Conservation (phyloP, 345 rosid genomes). For the Ceriops tagal region DNA sequence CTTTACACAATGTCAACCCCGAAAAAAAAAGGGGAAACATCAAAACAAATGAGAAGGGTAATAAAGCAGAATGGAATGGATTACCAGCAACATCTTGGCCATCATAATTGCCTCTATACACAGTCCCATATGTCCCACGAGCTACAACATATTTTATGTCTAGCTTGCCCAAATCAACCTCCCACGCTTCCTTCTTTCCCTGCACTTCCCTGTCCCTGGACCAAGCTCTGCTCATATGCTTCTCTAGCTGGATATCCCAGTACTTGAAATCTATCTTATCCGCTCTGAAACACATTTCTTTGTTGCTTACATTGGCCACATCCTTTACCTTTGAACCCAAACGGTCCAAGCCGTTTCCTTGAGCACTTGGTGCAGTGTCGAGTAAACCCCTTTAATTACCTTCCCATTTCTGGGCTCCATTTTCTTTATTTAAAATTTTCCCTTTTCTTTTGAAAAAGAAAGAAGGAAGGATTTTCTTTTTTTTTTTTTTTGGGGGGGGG, state of each 20-base stretch:
- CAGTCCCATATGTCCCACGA: slow-evolving; percentile 31
- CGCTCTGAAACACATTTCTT: slow-evolving; percentile 22
- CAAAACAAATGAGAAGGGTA: not conserved
- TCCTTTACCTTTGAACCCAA: slow-evolving; percentile 14
- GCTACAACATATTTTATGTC: slow-evolving; percentile 29
- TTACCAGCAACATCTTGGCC: slow-evolving; percentile 37
- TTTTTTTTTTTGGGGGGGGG: no score
- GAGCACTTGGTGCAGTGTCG: not conserved
- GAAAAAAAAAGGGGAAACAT: not conserved
- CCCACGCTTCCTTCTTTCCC: slow-evolving; percentile 25
- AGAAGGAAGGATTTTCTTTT: not conserved
- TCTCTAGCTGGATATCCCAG: slow-evolving; percentile 34
- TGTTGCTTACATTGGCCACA: slow-evolving; percentile 19
- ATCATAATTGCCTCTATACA: slow-evolving; percentile 33
- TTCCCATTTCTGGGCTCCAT: slow-evolving; percentile 20
- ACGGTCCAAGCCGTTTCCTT: not conserved
- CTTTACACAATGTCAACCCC: not conserved
- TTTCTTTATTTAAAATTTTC: not conserved
- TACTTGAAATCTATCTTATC: slow-evolving; percentile 33
- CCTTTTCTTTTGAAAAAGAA: not conserved
- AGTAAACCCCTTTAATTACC: slow-evolving; percentile 11
- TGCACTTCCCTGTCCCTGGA: slow-evolving; percentile 22
- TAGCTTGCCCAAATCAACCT: slow-evolving; percentile 25
- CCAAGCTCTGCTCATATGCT: slow-evolving; percentile 32
- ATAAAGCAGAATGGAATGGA: not conserved